These are phyloP conservation scores for Carex pumila DNA, from an alignment of 176 grass and related monocot genomes.

Conservation along the genomic window DNA sequence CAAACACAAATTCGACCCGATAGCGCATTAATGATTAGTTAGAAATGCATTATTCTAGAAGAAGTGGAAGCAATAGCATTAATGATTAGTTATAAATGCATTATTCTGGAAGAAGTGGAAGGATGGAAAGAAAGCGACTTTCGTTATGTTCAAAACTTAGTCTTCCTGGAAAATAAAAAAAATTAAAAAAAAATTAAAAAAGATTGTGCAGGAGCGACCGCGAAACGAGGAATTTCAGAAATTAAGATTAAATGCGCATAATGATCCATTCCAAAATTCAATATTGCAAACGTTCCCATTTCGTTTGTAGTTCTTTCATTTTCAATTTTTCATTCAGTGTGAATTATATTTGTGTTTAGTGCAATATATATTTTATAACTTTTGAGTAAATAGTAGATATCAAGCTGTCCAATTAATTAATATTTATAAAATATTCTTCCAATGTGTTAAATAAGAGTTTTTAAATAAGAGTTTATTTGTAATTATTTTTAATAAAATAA, in stretches of 20 bases:
- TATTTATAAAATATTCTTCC: too few relatives aligned
- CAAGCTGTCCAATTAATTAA: too few relatives aligned
- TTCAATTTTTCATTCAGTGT: too few relatives aligned
- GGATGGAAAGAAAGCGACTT: neutral
- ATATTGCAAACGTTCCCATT: too few relatives aligned
- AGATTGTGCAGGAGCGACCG: neutral
- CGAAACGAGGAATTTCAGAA: neutral
- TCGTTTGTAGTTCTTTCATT: too few relatives aligned
- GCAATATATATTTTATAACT: too few relatives aligned
- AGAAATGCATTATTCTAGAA: neutral
- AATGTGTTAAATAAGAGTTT: neutral
- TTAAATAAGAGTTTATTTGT: neutral
- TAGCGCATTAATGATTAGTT: neutral
- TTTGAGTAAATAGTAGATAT: too few relatives aligned
- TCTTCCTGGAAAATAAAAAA: neutral
- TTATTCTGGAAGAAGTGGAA: neutral
- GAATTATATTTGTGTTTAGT: too few relatives aligned
- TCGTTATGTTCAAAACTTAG: neutral
- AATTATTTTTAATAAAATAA: neutral
- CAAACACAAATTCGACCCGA: neutral
- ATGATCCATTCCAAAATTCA: too few relatives aligned
- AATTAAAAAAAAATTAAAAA: too few relatives aligned
- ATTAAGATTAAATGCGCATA: too few relatives aligned
- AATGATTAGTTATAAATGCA: neutral
- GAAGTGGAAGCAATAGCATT: neutral